Conservation (phyloP, 2,329 filamentous ascomycete species). For the Diaporthe nobilis region DNA sequence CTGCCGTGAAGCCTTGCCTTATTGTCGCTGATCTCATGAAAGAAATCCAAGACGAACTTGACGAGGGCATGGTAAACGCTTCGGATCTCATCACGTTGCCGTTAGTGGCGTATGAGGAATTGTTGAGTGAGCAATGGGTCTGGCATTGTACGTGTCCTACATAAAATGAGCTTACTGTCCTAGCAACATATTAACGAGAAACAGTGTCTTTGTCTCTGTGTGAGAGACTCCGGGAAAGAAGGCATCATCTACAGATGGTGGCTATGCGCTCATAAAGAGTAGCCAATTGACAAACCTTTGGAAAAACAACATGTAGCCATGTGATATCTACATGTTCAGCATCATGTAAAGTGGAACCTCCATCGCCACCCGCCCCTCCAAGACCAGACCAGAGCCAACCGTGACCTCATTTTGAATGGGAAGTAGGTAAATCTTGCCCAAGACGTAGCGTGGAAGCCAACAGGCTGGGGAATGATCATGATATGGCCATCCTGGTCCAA, state of each 20-base stretch:
- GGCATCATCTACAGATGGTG: background rate
- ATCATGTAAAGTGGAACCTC: no score
- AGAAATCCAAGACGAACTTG: constrained; percentile 1
- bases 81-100: background rate
- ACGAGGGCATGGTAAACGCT: background rate
- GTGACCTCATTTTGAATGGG: no score
- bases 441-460: no score
- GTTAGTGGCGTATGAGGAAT: background rate
- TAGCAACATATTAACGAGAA: background rate
- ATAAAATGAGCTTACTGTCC: background rate
- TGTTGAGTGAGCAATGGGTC: constrained; percentile 8
- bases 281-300: background rate
- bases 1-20: background rate
- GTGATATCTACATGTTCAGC: no score
- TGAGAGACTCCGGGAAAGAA: background rate
- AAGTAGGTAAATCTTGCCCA: no score
- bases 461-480: no score
- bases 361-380: no score
- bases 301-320: background rate
- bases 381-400: no score
- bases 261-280: background rate
- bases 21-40: background rate
- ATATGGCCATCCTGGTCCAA: no score
- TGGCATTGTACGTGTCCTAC: background rate
- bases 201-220: constrained; percentile 1